Conservation (phyloP, 805 yeast species). For the Suhomyces faveliae region DNA sequence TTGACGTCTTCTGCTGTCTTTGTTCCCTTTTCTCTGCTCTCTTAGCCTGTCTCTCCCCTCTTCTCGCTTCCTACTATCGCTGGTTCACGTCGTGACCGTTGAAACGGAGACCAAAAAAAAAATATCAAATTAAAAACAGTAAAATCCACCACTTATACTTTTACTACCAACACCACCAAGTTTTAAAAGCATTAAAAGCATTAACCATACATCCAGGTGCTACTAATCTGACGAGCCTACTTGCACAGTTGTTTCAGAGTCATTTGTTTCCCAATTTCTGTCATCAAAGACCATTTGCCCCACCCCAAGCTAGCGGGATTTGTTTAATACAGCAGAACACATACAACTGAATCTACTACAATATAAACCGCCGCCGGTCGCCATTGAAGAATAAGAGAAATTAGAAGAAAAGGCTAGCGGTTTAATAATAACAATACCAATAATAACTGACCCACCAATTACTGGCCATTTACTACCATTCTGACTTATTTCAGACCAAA, state of each 20-base stretch:
- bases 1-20: neutral
- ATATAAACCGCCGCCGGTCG: neutral
- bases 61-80: neutral
- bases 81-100: conserved; percentile 6
- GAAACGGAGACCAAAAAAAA: conserved; percentile 5
- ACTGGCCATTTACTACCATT: no score
- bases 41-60: neutral
- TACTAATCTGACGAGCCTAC: neutral
- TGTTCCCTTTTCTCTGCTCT: neutral
- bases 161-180: neutral
- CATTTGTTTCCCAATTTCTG: neutral
- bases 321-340: neutral
- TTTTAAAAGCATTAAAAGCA: neutral
- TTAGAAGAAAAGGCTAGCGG: neutral
- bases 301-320: neutral
- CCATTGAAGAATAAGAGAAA: neutral
- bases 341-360: neutral
- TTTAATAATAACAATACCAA: neutral
- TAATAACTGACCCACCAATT: neutral
- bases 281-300: neutral
- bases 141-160: neutral
- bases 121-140: conserved; percentile 4
- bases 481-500: no score
- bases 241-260: neutral
- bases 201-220: no score